Evolutionary conservation across 2,329 filamentous ascomycete species (phyloP).

Genomic region (Neocucurbitaria cava): DNA sequence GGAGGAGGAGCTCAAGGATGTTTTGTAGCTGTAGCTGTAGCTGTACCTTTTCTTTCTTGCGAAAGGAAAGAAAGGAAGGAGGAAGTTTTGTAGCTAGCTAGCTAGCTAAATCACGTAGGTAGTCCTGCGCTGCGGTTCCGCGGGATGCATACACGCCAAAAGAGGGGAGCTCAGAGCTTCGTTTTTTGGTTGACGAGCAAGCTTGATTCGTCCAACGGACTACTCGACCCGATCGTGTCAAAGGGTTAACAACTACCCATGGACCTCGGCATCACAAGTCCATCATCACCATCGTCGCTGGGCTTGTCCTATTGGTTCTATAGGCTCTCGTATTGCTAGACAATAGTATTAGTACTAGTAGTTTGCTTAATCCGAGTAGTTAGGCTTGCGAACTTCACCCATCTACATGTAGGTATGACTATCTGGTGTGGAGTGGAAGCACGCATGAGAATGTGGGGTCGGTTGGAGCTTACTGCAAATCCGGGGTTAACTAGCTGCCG

Average conservation of each 20-base stretch:
- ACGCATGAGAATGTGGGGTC: background rate
- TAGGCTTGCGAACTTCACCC: background rate
- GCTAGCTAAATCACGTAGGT: background rate
- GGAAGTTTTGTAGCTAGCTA: background rate
- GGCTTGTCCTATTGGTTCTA: background rate
- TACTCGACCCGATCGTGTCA: constrained; percentile 2
- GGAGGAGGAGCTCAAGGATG: too few relatives aligned
- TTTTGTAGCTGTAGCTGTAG: too few relatives aligned
- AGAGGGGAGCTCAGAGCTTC: constrained; percentile 5
- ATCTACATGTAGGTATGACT: too few relatives aligned
- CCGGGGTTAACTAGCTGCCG: background rate
- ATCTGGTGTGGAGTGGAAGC: background rate
- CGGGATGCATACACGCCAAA: background rate
- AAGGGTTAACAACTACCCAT: too few relatives aligned
- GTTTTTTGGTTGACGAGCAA: too few relatives aligned
- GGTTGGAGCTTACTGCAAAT: background rate
- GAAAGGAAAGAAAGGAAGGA: too few relatives aligned
- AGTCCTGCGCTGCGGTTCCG: constrained; percentile 13
- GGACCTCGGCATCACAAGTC: constrained; percentile 6
- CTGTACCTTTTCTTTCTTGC: too few relatives aligned
- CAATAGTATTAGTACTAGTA: background rate
- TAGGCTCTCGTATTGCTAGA: background rate
- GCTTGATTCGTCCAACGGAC: background rate
- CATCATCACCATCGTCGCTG: background rate
- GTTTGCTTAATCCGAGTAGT: background rate